phyloP scores from a whole-genome alignment of 192 early-diverging fungal species.

The Spizellomyces punctatus region DNA sequence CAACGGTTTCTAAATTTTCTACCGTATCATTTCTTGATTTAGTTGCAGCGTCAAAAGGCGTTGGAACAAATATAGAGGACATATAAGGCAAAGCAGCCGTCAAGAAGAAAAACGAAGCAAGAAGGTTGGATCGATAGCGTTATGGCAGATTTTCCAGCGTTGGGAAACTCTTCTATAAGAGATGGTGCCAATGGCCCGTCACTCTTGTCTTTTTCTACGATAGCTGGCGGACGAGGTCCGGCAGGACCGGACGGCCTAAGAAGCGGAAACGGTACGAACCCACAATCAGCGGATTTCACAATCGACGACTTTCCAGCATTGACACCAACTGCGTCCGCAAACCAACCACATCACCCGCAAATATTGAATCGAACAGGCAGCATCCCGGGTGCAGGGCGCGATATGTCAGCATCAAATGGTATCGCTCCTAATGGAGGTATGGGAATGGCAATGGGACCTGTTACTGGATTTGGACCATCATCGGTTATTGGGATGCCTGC shows the following conservation, averaged over 20 bases:
- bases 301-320: conserved; percentile 44
- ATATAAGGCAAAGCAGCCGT: no score
- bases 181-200: conserved; percentile 10
- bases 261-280: neutral
- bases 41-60: no score
- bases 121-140: neutral
- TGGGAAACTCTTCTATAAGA: conserved; percentile 13
- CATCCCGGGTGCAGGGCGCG: conserved; percentile 1
- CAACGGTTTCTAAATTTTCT: no score
- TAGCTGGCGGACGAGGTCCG: conserved; percentile 22
- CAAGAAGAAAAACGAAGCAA: no score
- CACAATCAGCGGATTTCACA: conserved; percentile 24
- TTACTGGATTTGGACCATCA: conserved; percentile 34
- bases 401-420: neutral
- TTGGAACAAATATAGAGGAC: no score
- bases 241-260: conserved; percentile 9
- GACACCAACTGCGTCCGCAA: conserved; percentile 10
- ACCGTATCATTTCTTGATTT: no score
- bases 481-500: conserved; percentile 42
- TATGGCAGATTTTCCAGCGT: conserved; percentile 37
- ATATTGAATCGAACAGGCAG: conserved; percentile 15
- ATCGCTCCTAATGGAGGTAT: conserved; percentile 17
- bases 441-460: conserved; percentile 44
- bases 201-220: conserved; percentile 30
- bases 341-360: conserved; percentile 19